Base-by-base conservation (phyloP, 2,329 filamentous ascomycete species). In the Xylaria sp. region DNA sequence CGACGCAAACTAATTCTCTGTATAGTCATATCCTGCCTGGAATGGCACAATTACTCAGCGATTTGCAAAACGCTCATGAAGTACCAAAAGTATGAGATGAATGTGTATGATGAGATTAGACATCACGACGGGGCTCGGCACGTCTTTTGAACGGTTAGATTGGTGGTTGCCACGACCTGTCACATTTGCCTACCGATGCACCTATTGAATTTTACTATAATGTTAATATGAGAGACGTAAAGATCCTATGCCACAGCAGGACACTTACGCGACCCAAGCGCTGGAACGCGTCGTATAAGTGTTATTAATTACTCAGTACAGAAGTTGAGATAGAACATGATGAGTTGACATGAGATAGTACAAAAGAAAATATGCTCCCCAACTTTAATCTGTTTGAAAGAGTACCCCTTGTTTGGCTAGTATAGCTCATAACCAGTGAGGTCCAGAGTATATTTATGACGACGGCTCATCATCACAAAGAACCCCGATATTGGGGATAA, bases 241-340 rank as follows among this genome's bases (percentile, higher is more conserved):
- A 65, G 59, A 65, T 61, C 18, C 10, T 37, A 46, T 65, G 15
- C 18, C 28, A 34, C n/a, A 44, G 44, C 20, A 74, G 65, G 67
- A 69, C 65, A 52, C 50, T 69, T 55, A 64, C 73, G 72, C 73
- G 67, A 71, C 69, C 75, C 74, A 76, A 76, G 76, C 56, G 74
- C 74, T 77, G 74, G 76, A 73, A 75, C 69, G 71, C 72, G 73
- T 72, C 50, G 51, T 58, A 63, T 54, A 39, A 37, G 39, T 51
- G 56, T 54, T 25, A n/a, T 54, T 31, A 9, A 31, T 28, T 66
- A 13, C 52, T 23, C n/a, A 31, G 46, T 39, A 31, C n/a, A 46
- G 7, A 23, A 44, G 15, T 3, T 39, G 18, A 39, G 34, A 62
- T 37, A 54, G 39, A 1, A 28, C 8, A 31, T 39, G 3, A 62